Evolutionary conservation across 192 early-diverging fungal species (phyloP), one percentile per base, ranked within the genome.

Genomic region (Oehlia diaphana): DNA sequence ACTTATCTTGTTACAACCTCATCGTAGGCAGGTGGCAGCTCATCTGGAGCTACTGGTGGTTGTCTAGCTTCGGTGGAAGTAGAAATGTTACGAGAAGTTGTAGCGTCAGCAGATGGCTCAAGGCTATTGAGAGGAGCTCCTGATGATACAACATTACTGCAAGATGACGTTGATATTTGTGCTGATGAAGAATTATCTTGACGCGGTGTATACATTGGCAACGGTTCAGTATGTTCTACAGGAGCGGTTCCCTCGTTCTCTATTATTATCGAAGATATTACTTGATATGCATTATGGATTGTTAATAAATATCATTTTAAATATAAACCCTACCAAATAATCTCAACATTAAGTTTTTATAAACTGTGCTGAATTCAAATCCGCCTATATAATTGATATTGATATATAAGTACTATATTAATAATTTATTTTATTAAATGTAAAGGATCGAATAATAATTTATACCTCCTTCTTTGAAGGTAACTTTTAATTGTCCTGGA

Each of bases 381-480:
- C 89, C 88, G 19, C 77, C 77, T 78, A 37, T 35, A 23, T 53
- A 33, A 21, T 68, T 26, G n/a, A 35, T 13, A 63, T 50, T 9
- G 28, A 8, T 2, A 14, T 62, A 35, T 63, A 23, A 63, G 2
- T 26, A 61, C 16, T n/a, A 58, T 47, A 5, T 49, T 4, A 9
- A 37, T 47, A 77, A 28, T 19, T 16, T 21, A 53, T 31, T 31
- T 31, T 31, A 31, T 31, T 31, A 26, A 26, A 35, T 31, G 49
- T 10, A 35, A 58, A 61, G 7, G 23, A 5, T 14, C 12, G n/a
- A 61, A 14, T 74, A 26, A 23, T 39, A 16, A 31, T 53, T 10
- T 21, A 53, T 53, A 69, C 89, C 89, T 42, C 89, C 89, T 63
- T 87, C 84, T 68, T 85, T 88, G 61, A 90, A 90, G 7, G 84